Evolutionary conservation across 108 stramenopile genomes (phyloP).

Genomic region (Discostella stelligeroides): DNA sequence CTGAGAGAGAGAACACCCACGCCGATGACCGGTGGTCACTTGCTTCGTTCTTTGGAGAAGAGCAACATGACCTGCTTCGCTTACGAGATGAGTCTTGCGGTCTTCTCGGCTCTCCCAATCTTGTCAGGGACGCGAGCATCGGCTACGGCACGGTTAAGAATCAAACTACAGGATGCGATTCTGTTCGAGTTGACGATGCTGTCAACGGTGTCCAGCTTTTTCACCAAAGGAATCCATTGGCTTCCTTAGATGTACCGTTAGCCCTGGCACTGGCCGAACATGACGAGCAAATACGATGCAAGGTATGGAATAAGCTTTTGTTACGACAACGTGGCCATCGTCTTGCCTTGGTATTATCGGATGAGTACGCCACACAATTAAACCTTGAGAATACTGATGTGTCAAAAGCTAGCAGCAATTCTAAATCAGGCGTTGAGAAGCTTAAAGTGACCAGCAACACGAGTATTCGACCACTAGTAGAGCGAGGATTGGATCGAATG

Average conservation of each 20-base stretch:
- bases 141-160: too few relatives aligned
- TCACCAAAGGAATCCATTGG: conserved; percentile 6
- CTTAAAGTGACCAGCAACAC: not conserved
- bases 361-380: conserved; percentile 31
- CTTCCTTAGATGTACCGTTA: conserved; percentile 24
- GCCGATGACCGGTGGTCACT: conserved; percentile 30
- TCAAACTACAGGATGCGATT: too few relatives aligned
- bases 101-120: too few relatives aligned
- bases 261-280: conserved; percentile 57
- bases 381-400: not conserved
- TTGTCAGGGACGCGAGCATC: too few relatives aligned
- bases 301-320: conserved; percentile 51
- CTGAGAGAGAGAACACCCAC: conserved; percentile 3
- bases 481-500: conserved; percentile 29
- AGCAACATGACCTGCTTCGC: conserved; percentile 10
- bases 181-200: too few relatives aligned
- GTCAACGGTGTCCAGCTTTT: too few relatives aligned
- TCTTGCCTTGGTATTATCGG: conserved; percentile 41
- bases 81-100: conserved; percentile 17
- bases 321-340: conserved; percentile 48
- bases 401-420: not conserved
- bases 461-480: conserved; percentile 6
- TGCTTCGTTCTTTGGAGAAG: conserved; percentile 41
- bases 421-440: conserved; percentile 3
- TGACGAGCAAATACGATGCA: conserved; percentile 61